A percentile compares a stretch with the other conserved stretches of the same genome.
These are phyloP conservation scores for Xylaria palmicola DNA, from an alignment of 495 filamentous ascomycete species.

Conservation along the genomic window DNA sequence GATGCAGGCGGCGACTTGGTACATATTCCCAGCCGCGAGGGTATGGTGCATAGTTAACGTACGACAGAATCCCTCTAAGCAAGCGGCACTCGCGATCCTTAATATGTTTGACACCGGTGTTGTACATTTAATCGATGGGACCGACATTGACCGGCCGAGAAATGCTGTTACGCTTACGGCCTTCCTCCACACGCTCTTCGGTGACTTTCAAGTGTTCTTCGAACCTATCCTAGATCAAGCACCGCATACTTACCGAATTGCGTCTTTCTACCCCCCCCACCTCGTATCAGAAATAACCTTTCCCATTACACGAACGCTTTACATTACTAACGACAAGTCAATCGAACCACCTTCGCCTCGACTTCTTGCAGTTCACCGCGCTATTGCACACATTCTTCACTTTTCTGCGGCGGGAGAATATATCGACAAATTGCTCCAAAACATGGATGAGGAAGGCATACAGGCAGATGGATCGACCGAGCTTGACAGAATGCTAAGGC, in stretches of 20 bases:
- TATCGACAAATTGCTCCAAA: constrained; percentile 30
- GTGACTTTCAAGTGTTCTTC: constrained; percentile 15
- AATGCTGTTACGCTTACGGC: constrained; percentile 19
- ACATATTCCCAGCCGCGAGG: not conserved
- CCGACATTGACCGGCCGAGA: constrained; percentile 11
- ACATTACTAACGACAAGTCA: constrained; percentile 24
- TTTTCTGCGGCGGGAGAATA: constrained; percentile 33
- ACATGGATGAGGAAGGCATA: constrained; percentile 28
- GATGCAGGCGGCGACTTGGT: constrained; percentile 14
- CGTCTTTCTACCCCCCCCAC: constrained; percentile 8
- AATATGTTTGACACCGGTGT: constrained; percentile 22
- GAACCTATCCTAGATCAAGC: not conserved
- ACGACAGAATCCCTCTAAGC: constrained; percentile 8
- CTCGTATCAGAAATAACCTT: not conserved
- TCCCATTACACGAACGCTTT: constrained; percentile 28
- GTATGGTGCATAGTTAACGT: not conserved
- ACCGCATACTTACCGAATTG: constrained; percentile 25
- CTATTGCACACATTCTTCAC: constrained; percentile 38
- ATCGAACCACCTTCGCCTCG: constrained; percentile 34
- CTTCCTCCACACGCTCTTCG: constrained; percentile 14
- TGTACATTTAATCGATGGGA: constrained; percentile 18
- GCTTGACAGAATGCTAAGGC: constrained; percentile 16
- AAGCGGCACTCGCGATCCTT: constrained; percentile 20
- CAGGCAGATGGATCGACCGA: constrained; percentile 29
- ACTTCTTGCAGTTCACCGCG: constrained; percentile 32